Conservation (phyloP, 1,139 yeast genomes). For the Pichia cactophila region DNA sequence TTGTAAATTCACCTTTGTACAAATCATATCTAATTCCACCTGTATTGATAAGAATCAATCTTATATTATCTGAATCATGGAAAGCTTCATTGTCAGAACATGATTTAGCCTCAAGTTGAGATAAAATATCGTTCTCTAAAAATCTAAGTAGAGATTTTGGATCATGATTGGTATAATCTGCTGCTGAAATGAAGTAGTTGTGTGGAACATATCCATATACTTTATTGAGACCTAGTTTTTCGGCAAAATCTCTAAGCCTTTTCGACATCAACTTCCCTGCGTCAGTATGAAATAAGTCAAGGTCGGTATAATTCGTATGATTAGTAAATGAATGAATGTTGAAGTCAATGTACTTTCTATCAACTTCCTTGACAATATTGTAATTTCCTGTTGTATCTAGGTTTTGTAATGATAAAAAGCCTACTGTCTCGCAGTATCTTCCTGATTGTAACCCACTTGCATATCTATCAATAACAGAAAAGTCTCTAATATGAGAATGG, state of each 20-base stretch:
- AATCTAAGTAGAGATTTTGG: slow-evolving; percentile 53
- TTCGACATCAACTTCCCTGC: slow-evolving; percentile 45
- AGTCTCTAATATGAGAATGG: slow-evolving; percentile 89
- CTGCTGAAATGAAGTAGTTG: slow-evolving; percentile 62
- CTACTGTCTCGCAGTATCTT: slow-evolving; percentile 85
- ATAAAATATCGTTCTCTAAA: slow-evolving; percentile 51
- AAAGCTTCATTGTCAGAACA: slow-evolving; percentile 19
- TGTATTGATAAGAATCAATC: slow-evolving; percentile 70
- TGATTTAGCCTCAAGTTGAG: slow-evolving; percentile 38
- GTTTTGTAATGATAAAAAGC: slow-evolving; percentile 58
- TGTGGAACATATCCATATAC: slow-evolving; percentile 58
- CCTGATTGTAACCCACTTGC: slow-evolving; percentile 86
- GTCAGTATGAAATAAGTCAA: slow-evolving; percentile 36
- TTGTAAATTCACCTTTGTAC: slow-evolving; percentile 77
- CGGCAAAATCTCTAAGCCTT: slow-evolving; percentile 39
- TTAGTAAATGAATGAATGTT: slow-evolving; percentile 58
- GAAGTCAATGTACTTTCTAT: slow-evolving; percentile 75
- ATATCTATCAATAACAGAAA: slow-evolving; percentile 53
- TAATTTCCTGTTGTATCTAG: slow-evolving; percentile 10
- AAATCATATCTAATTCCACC: slow-evolving; percentile 88
- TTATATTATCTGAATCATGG: slow-evolving; percentile 28
- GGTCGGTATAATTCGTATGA: slow-evolving; percentile 42
- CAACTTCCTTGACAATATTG: slow-evolving; percentile 8
- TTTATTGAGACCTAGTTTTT: slow-evolving; percentile 45
- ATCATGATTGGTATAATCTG: slow-evolving; percentile 55